Evolutionary conservation across 495 filamentous ascomycete genomes (phyloP).

Genomic region (Penicillium simplicissimum): DNA sequence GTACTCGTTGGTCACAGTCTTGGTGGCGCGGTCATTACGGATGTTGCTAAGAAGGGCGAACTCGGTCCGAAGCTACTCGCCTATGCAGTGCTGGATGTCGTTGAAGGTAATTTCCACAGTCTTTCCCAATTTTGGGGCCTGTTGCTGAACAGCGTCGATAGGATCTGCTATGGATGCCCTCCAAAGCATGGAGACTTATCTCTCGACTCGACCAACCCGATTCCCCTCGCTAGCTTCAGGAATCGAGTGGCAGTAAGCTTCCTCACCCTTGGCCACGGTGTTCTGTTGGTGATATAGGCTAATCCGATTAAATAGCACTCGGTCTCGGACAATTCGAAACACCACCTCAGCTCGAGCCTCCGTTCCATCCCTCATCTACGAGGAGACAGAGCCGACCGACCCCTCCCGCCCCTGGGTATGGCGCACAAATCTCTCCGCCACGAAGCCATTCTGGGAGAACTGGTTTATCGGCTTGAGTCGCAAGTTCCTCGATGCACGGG

Average conservation of each 20-base stretch:
- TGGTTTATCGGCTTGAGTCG: conserved; percentile 89
- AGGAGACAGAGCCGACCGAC: conserved; percentile 41
- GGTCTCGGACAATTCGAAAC: conserved; percentile 87
- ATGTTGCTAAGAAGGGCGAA: conserved; percentile 67
- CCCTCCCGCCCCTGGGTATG: conserved; percentile 64
- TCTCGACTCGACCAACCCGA: conserved; percentile 75
- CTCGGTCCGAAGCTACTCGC: conserved; percentile 72
- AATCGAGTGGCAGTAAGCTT: conserved; percentile 86
- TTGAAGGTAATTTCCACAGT: conserved; percentile 63
- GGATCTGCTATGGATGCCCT: conserved; percentile 87
- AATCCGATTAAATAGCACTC: conserved; percentile 49
- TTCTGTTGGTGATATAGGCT: background rate
- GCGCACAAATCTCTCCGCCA: conserved; percentile 80
- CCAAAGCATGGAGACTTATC: conserved; percentile 88
- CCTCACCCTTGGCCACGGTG: background rate
- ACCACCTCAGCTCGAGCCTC: conserved; percentile 75
- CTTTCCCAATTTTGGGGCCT: background rate
- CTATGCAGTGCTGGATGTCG: conserved; percentile 91
- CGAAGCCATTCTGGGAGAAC: conserved; percentile 88
- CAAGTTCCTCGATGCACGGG: conserved; percentile 82
- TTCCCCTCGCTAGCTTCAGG: conserved; percentile 75
- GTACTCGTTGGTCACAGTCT: conserved; percentile 92
- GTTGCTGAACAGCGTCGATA: conserved; percentile 13
- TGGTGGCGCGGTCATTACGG: conserved; percentile 90
- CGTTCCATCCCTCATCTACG: conserved; percentile 77